A percentile compares a stretch with the other conserved stretches of the same genome.
phyloP scores from a whole-genome alignment of 768 basidiomycete species.

The Gymnopilus dilepis region DNA sequence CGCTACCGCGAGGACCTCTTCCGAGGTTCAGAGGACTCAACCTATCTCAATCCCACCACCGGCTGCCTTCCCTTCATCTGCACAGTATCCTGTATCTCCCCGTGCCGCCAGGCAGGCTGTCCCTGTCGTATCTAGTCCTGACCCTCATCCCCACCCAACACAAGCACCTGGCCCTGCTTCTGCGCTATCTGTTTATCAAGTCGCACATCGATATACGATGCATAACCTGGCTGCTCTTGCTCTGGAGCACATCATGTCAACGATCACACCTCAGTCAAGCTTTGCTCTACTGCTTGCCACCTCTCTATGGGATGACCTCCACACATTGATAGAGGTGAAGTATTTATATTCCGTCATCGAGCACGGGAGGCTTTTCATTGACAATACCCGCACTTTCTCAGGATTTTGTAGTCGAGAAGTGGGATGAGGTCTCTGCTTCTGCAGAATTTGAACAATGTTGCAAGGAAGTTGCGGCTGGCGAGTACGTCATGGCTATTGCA shows the following conservation, averaged over 20 bases:
- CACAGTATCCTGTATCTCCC: slow-evolving; percentile 55
- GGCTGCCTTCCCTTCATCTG: slow-evolving; percentile 36
- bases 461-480: slow-evolving; percentile 73
- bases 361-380: slow-evolving; percentile 12
- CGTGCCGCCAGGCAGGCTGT: slow-evolving; percentile 45
- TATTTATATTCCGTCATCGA: slow-evolving; percentile 10
- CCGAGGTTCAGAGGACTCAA: slow-evolving; percentile 42
- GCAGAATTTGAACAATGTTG: slow-evolving; percentile 74
- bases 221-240: slow-evolving; percentile 68
- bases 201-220: slow-evolving; percentile 78
- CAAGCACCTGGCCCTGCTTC: slow-evolving; percentile 67
- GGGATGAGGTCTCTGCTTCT: slow-evolving; percentile 69
- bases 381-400: slow-evolving; percentile 29
- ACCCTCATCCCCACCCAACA: slow-evolving; percentile 78
- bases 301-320: slow-evolving; percentile 68
- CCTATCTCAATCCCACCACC: slow-evolving; percentile 45
- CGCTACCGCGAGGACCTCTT: slow-evolving; percentile 20
- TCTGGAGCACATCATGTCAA: slow-evolving; percentile 73
- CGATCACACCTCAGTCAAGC: slow-evolving; percentile 66
- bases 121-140: slow-evolving; percentile 42
- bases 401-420: slow-evolving; percentile 80
- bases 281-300: slow-evolving; percentile 76
- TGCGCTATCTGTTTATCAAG: slow-evolving; percentile 75
- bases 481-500: slow-evolving; percentile 50
- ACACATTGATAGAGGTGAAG: slow-evolving; percentile 61